Evolutionary conservation across 108 stramenopile genomes (phyloP).

Genomic region (Conticribra guillardii): DNA sequence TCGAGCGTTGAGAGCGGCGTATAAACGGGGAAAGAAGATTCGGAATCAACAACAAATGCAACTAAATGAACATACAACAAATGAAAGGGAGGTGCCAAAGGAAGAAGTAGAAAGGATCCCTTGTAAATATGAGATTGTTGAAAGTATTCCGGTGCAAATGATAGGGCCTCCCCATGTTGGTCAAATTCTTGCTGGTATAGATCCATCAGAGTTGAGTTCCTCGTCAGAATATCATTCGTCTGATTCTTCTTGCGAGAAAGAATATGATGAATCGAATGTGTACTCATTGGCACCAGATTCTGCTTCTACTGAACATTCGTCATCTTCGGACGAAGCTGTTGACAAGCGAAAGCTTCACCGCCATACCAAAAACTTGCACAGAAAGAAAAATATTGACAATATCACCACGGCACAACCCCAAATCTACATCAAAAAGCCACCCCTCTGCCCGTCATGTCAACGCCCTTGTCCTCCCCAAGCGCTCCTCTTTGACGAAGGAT

Average conservation of each 20-base stretch:
- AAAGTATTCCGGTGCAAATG: conserved; percentile 19
- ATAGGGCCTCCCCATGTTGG: conserved; percentile 28
- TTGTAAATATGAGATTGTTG: conserved; percentile 29
- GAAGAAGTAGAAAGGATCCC: not conserved
- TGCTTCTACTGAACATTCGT: too few relatives aligned
- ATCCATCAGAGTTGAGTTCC: not conserved
- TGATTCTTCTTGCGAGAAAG: conserved; percentile 1
- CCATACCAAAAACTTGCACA: too few relatives aligned
- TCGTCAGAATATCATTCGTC: not conserved
- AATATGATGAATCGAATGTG: not conserved
- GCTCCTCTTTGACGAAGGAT: conserved; percentile 78
- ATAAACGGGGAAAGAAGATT: not conserved
- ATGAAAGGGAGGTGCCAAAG: not conserved
- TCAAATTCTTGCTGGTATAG: conserved; percentile 4
- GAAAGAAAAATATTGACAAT: too few relatives aligned
- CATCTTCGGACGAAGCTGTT: too few relatives aligned
- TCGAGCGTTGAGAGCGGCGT: conserved; percentile 3
- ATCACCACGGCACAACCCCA: not conserved
- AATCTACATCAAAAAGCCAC: conserved; percentile 38
- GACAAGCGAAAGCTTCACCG: too few relatives aligned
- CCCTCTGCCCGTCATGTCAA: conserved; percentile 61
- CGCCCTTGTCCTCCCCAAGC: conserved; percentile 62
- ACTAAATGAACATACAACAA: not conserved
- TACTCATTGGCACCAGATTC: too few relatives aligned
- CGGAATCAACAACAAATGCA: not conserved